Conservation (phyloP, 768 basidiomycete species). For the Pleurotus tuber-regium region DNA sequence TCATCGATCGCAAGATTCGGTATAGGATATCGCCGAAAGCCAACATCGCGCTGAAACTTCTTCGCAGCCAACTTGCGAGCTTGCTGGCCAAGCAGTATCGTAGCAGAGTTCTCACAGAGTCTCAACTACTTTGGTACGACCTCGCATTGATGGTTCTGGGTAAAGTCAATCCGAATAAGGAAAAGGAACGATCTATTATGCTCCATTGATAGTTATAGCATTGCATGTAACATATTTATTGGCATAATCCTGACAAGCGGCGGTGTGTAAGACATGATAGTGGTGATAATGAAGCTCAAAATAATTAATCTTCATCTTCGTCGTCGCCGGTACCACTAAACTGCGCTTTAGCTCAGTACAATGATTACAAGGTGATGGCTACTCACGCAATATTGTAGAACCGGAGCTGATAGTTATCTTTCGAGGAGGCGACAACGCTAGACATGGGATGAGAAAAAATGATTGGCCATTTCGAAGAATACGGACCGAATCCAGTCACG, state of each 20-base stretch:
- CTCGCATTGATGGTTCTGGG: conserved; percentile 63
- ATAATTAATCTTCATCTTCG: conserved; percentile 28
- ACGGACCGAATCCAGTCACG: conserved; percentile 93
- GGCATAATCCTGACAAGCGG: neutral
- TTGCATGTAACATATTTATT: neutral
- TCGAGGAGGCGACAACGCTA: conserved; percentile 91
- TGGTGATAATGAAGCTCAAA: neutral
- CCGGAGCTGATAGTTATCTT: conserved; percentile 91
- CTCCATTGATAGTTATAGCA: neutral
- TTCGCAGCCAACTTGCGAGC: conserved; percentile 61
- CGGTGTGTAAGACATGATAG: neutral
- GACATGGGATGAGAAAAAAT: conserved; percentile 5
- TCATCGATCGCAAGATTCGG: conserved; percentile 84
- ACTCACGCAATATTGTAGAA: conserved; percentile 93
- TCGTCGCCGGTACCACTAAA: conserved; percentile 33
- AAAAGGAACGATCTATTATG: conserved; percentile 6
- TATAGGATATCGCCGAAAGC: conserved; percentile 69
- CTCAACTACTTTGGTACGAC: conserved; percentile 72
- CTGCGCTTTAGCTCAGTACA: conserved; percentile 11
- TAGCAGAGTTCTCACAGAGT: conserved; percentile 52
- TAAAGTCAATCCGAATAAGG: conserved; percentile 32
- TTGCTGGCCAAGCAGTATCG: conserved; percentile 69
- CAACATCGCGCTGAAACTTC: conserved; percentile 74
- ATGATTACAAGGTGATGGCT: neutral
- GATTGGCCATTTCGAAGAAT: neutral